phyloP scores from a whole-genome alignment of 2,329 filamentous ascomycete species.

The Clonostachys rhizophaga region DNA sequence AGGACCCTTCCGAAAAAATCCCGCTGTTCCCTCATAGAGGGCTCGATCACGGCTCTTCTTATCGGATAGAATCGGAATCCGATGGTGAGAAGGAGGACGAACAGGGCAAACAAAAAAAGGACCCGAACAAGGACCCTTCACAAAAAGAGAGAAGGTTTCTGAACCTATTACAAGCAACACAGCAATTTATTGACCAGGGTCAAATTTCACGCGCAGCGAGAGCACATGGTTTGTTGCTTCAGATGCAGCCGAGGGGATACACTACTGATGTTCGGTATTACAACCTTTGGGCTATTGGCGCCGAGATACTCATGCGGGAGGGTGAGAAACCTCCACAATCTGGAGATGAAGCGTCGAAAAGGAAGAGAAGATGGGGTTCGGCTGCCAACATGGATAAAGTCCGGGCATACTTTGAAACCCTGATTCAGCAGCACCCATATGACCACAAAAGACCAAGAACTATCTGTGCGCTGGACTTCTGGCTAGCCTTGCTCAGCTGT shows the following conservation, averaged over 20 bases:
- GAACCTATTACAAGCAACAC: slow-evolving; percentile 64
- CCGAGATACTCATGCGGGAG: slow-evolving; percentile 72
- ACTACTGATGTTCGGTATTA: slow-evolving; percentile 64
- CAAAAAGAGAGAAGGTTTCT: slow-evolving; percentile 46
- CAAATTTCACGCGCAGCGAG: slow-evolving; percentile 69
- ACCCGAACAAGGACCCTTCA: not conserved
- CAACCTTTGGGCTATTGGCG: slow-evolving; percentile 77
- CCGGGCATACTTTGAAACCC: slow-evolving; percentile 65
- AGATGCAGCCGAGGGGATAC: slow-evolving; percentile 33
- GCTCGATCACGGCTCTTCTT: slow-evolving; percentile 68
- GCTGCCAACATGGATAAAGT: slow-evolving; percentile 39
- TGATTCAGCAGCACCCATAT: slow-evolving; percentile 75
- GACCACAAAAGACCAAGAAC: slow-evolving; percentile 53
- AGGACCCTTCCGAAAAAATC: slow-evolving; percentile 27
- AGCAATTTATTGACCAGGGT: slow-evolving; percentile 65
- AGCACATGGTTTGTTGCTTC: slow-evolving; percentile 70
- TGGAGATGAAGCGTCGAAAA: not conserved
- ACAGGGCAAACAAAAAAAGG: slow-evolving; percentile 4
- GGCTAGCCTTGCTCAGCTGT: slow-evolving; percentile 72
- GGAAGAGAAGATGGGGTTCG: slow-evolving; percentile 28
- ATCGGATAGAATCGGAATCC: slow-evolving; percentile 78
- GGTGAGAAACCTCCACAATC: slow-evolving; percentile 26
- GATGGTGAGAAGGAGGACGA: slow-evolving; percentile 8
- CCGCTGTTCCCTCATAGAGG: slow-evolving; percentile 48
- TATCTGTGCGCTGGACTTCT: slow-evolving; percentile 70